Percentiles rank a stretch among this genome's conserved stretches.
Evolutionary conservation across 306 rosid genomes (phyloP).

Genomic region (Vachellia collinsii): DNA sequence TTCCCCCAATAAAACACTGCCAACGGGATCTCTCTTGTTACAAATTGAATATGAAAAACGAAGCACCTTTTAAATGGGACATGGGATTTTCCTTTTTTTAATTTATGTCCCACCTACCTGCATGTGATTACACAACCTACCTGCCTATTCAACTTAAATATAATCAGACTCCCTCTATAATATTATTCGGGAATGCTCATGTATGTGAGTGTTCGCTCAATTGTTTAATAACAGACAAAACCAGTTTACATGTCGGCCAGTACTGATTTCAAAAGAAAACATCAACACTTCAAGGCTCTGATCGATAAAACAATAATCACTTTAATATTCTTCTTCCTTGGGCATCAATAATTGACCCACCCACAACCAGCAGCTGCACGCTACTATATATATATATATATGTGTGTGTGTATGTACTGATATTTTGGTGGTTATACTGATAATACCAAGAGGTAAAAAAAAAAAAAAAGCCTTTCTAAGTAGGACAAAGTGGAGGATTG

Average conservation of each 20-base stretch:
- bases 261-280: neutral
- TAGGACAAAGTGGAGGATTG: neutral
- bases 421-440: neutral
- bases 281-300: slow-evolving; percentile 6
- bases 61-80: slow-evolving; percentile 47
- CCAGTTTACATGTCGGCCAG: neutral
- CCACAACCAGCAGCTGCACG: neutral
- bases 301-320: neutral
- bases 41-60: slow-evolving; percentile 46
- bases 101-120: slow-evolving; percentile 30
- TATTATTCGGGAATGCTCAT: slow-evolving; percentile 10
- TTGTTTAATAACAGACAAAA: neutral
- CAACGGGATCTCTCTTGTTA: slow-evolving; percentile 29
- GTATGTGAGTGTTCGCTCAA: neutral
- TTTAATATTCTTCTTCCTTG: slow-evolving; percentile 26
- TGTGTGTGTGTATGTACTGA: neutral
- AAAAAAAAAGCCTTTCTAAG: neutral
- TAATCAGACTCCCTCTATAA: neutral
- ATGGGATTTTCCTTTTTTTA: slow-evolving; percentile 13
- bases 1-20: slow-evolving; percentile 38
- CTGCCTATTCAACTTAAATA: slow-evolving; percentile 28
- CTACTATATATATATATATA: neutral
- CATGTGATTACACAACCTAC: slow-evolving; percentile 46
- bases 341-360: slow-evolving; percentile 45
- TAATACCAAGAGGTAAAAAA: neutral